Evolutionary conservation across 768 basidiomycete species (phyloP).

Genomic region (Termitomyces sp.): DNA sequence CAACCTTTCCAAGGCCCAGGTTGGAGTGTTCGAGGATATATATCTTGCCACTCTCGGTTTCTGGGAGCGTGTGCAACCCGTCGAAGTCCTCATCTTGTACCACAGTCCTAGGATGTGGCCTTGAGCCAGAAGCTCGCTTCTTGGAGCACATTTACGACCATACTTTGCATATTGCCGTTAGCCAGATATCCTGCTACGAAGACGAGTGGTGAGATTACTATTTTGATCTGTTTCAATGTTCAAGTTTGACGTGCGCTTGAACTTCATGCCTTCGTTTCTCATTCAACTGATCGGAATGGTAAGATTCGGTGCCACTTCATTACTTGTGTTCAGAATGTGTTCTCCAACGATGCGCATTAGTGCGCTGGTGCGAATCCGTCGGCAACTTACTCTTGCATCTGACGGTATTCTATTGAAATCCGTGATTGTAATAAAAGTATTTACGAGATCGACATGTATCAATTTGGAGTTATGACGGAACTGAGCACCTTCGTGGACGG

Average conservation of each 20-base stretch:
- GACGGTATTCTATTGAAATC: slow-evolving; percentile 41
- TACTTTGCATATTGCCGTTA: slow-evolving; percentile 14
- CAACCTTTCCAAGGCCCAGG: slow-evolving; percentile 32
- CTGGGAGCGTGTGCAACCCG: slow-evolving; percentile 21
- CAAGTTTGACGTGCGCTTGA: slow-evolving; percentile 25
- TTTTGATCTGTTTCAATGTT: neutral
- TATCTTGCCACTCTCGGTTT: slow-evolving; percentile 30
- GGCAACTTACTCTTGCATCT: slow-evolving; percentile 57
- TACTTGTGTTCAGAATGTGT: slow-evolving; percentile 20
- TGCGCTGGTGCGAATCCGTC: slow-evolving; percentile 44
- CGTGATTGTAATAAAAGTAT: slow-evolving; percentile 34
- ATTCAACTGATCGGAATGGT: slow-evolving; percentile 29
- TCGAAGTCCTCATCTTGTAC: slow-evolving; percentile 14
- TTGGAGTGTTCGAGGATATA: slow-evolving; percentile 30
- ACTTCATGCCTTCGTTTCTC: slow-evolving; percentile 29
- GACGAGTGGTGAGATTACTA: neutral
- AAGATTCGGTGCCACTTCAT: slow-evolving; percentile 29
- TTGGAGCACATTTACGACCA: slow-evolving; percentile 15
- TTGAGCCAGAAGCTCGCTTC: neutral
- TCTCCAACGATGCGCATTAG: slow-evolving; percentile 24
- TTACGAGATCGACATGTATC: slow-evolving; percentile 24
- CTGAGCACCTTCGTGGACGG: slow-evolving; percentile 43
- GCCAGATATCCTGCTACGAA: slow-evolving; percentile 33
- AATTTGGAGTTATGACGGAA: slow-evolving; percentile 41
- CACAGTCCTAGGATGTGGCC: slow-evolving; percentile 21